Conservation (phyloP, 495 filamentous ascomycete genomes). For the Penicillium coprophilum region DNA sequence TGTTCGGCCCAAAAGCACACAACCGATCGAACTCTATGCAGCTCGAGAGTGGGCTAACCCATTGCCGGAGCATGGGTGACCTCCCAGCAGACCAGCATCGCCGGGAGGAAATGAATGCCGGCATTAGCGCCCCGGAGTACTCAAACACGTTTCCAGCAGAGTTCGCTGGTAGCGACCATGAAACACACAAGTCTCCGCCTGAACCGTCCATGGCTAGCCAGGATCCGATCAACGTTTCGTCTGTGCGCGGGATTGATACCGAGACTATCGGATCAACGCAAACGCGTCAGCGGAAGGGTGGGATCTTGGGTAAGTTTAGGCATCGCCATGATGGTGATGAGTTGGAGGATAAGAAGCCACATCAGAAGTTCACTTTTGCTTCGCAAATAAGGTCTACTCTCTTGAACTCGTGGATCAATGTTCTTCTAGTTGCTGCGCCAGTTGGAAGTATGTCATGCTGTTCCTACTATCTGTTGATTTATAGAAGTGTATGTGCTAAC, state of each 20-base stretch:
- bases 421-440: slow-evolving; percentile 76
- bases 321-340: not conserved
- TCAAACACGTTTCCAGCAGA: slow-evolving; percentile 32
- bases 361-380: slow-evolving; percentile 60
- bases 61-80: slow-evolving; percentile 27
- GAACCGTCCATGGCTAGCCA: slow-evolving; percentile 36
- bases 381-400: slow-evolving; percentile 71
- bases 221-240: slow-evolving; percentile 40
- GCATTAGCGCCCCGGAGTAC: slow-evolving; percentile 29
- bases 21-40: slow-evolving; percentile 34
- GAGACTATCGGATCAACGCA: slow-evolving; percentile 11
- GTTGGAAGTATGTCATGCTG: slow-evolving; percentile 51
- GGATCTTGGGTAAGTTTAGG: slow-evolving; percentile 22
- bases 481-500: slow-evolving; percentile 10
- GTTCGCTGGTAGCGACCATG: slow-evolving; percentile 25
- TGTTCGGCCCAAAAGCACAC: slow-evolving; percentile 30
- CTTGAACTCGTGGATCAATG: slow-evolving; percentile 80
- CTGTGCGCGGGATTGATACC: slow-evolving; percentile 12
- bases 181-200: slow-evolving; percentile 15
- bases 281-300: slow-evolving; percentile 32
- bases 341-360: slow-evolving; percentile 27
- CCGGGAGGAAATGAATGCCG: slow-evolving; percentile 30
- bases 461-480: not conserved
- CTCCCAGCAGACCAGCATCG: slow-evolving; percentile 31
- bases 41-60: slow-evolving; percentile 28